Conservation (phyloP, 495 filamentous ascomycete species). For the Extremus antarcticus region DNA sequence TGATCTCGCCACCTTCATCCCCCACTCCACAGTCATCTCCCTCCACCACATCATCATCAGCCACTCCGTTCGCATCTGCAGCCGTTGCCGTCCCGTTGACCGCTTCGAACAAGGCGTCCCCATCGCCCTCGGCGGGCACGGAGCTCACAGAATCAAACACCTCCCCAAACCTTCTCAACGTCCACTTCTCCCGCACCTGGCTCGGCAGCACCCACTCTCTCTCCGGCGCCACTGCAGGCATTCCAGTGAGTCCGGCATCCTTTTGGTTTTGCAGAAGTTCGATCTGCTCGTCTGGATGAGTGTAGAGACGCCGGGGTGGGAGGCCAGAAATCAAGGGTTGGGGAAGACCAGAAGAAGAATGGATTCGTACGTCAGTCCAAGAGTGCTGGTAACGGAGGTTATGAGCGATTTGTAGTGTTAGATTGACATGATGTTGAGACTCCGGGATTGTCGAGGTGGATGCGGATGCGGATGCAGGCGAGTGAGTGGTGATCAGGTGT, state of each 20-base stretch:
- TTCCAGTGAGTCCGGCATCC: constrained; percentile 32
- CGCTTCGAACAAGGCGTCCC: constrained; percentile 15
- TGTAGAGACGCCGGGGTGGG: constrained; percentile 76
- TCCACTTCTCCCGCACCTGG: constrained; percentile 74
- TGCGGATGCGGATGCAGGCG: not conserved
- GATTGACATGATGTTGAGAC: constrained; percentile 28
- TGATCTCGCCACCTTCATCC: not conserved
- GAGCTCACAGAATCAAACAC: constrained; percentile 67
- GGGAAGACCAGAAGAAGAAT: constrained; percentile 40
- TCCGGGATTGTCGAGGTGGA: not conserved
- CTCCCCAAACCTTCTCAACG: constrained; percentile 56
- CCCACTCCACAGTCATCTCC: constrained; percentile 16
- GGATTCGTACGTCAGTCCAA: constrained; percentile 61
- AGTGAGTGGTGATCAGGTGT: too few species aligned
- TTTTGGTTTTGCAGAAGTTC: constrained; percentile 49
- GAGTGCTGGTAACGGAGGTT: constrained; percentile 80
- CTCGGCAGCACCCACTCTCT: constrained; percentile 81
- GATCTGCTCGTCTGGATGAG: constrained; percentile 87
- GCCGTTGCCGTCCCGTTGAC: constrained; percentile 21
- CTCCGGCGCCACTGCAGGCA: constrained; percentile 41
- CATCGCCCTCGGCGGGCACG: constrained; percentile 32
- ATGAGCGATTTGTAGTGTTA: constrained; percentile 60
- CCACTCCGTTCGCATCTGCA: constrained; percentile 24
- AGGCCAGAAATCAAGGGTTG: constrained; percentile 71
- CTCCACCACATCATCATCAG: constrained; percentile 26